Base-by-base conservation (phyloP, 2,329 filamentous ascomycete genomes). In the Rhynchosporium agropyri region DNA sequence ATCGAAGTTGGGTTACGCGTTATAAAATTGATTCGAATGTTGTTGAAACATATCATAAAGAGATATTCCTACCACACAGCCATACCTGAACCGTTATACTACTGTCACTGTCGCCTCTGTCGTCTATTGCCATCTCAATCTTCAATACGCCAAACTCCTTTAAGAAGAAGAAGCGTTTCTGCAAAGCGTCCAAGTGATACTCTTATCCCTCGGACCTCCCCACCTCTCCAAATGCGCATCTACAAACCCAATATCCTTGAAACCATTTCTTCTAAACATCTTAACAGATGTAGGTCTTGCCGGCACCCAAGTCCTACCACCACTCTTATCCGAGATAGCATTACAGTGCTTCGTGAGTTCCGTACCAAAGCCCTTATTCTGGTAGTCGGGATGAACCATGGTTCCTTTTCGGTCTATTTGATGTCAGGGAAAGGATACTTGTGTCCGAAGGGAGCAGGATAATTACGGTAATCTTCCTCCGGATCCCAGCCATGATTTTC, bases 381-480 rank as follows among this genome's bases (percentile, higher is more conserved):
- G 68, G 45, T 65, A 69, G 15, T 62, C 61, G 10, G 68, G 65
- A 29, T 66, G 67, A 5, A 68, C 63, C 63, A 67, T 68, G 2
- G 64, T 67, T 4, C 66, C 67, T 48, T 67, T 69, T 9, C 65
- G 63, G 54, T 70, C 68, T 69, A 38, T 13, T 13, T 4, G 20
- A 20, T 15, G 10, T 40, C 2, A 6, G 55, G 49, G 40, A n/a
- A 51, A 38, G 4, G n/a, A 4, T n/a, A 12, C 12, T 9, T 8
- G 12, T 33, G 7, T 13, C 33, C 6, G 15, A 13, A 48, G 10
- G 28, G 5, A 28, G 3, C 40, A 51, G 15, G 4, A 29, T 6
- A 53, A 57, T 62, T 57, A 70, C 68, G 68, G 56, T 63, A 71
- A 38, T 72, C 67, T 10, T 60, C 56, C 29, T 68, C 65, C 2